A percentile compares a stretch with the other conserved stretches of the same genome.
Conservation (phyloP, 352 stramenopile species). For the Phytophthora fragariaefolia region DNA sequence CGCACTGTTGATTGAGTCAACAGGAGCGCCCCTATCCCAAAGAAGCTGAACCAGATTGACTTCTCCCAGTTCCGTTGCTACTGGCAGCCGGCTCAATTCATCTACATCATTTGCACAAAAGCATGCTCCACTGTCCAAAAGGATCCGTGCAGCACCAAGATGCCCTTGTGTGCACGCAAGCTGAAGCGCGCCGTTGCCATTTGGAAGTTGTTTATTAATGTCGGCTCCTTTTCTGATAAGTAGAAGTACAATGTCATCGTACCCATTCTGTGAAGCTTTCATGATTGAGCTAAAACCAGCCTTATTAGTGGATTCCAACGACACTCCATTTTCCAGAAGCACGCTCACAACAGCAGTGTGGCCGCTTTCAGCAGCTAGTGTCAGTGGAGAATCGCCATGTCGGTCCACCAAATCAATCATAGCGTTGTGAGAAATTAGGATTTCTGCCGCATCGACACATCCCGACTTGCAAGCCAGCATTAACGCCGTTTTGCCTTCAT, state of each 20-base stretch:
- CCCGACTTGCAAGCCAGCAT: neutral
- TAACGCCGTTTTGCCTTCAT: neutral
- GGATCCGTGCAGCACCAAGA: neutral
- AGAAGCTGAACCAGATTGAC: constrained; percentile 1
- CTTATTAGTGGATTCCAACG: neutral
- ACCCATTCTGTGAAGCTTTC: neutral
- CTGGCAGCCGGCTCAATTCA: neutral
- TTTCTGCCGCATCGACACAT: neutral
- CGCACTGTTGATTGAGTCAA: neutral
- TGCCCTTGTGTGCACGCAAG: neutral
- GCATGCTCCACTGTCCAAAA: neutral
- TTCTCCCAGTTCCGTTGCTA: neutral
- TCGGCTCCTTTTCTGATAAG: neutral
- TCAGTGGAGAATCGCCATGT: neutral
- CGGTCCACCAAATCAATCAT: neutral
- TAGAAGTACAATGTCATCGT: neutral
- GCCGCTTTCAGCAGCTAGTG: constrained; percentile 1
- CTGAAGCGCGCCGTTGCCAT: neutral
- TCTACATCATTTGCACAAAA: neutral
- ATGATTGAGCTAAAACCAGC: neutral
- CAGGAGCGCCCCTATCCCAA: neutral
- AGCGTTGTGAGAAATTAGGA: neutral
- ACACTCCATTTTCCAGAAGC: neutral
- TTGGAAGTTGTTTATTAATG: neutral
- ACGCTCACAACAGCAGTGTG: neutral